A percentile compares a stretch with the other conserved stretches of the same genome.
Conservation (phyloP, 208 protist species). For the Trypanosomatidae sp. region DNA sequence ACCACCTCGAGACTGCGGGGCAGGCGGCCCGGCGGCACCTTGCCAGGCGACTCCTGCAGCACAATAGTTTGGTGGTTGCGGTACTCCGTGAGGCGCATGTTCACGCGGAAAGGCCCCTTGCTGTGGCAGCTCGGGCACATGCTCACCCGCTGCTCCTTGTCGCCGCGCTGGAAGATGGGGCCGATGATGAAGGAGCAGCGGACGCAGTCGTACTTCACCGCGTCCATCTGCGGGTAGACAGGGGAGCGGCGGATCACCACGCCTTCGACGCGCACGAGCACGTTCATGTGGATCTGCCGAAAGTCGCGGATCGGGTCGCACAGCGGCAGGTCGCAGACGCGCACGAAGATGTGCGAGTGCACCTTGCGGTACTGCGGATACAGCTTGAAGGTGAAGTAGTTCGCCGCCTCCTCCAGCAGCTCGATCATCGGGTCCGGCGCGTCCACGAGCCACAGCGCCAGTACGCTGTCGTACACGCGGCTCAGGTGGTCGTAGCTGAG, state of each 20-base stretch:
- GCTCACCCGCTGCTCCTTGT: conserved; percentile 84
- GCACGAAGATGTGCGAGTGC: conserved; percentile 93
- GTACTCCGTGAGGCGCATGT: conserved; percentile 98
- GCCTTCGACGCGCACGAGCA: conserved; percentile 96
- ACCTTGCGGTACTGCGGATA: conserved; percentile 96
- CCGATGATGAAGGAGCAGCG: conserved; percentile 94
- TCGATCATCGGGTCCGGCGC: conserved; percentile 96
- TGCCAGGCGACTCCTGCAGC: conserved; percentile 98
- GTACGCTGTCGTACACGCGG: conserved; percentile 81
- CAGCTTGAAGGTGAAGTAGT: conserved; percentile 85
- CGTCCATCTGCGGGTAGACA: conserved; percentile 98
- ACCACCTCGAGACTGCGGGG: conserved; percentile 98
- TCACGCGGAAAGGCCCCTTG: conserved; percentile 96
- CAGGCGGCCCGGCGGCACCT: conserved; percentile 97
- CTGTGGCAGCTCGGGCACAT: conserved; percentile 93
- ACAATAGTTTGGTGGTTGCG: conserved; percentile 99
- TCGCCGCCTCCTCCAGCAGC: conserved; percentile 97
- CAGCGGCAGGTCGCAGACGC: conserved; percentile 97
- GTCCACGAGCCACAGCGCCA: conserved; percentile 97
- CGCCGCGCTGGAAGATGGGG: conserved; percentile 89
- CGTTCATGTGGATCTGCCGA: conserved; percentile 97
- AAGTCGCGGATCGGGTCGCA: conserved; percentile 98
- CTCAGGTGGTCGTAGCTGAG: conserved; percentile 95
- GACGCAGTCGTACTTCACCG: conserved; percentile 97
- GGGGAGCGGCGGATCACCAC: conserved; percentile 98